These are phyloP conservation scores for Plantago major DNA, from an alignment of 257 asterid species.

Conservation along the genomic window DNA sequence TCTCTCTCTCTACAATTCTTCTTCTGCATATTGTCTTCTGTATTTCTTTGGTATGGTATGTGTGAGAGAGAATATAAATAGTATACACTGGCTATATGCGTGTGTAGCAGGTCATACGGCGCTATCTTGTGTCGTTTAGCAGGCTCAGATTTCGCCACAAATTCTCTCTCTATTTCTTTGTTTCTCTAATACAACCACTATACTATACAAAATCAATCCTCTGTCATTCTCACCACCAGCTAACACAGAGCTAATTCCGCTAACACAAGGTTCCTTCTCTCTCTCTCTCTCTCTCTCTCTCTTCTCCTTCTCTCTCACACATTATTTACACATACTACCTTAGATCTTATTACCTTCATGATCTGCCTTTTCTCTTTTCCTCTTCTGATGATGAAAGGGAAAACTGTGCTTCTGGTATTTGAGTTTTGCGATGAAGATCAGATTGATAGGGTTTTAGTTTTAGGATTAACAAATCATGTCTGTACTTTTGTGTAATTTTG, in stretches of 20 bases:
- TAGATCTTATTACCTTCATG: conserved; percentile 18
- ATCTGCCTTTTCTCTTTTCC: not conserved
- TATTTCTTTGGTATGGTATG: not conserved
- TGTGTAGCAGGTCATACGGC: conserved; percentile 30
- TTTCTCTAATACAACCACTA: not conserved
- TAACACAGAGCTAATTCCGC: too few relatives aligned
- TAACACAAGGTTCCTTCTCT: conserved; percentile 1
- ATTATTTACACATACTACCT: not conserved
- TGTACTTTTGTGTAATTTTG: not conserved
- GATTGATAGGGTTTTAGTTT: not conserved
- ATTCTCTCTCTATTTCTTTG: not conserved
- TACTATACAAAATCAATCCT: conserved; percentile 1
- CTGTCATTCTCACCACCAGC: too few relatives aligned
- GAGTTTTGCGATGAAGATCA: conserved; percentile 1
- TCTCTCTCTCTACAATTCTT: conserved; percentile 18
- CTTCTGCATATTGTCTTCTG: too few relatives aligned
- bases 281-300: conserved; percentile 2
- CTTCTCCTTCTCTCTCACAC: not conserved
- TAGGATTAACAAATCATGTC: conserved; percentile 3
- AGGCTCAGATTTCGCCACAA: conserved; percentile 29
- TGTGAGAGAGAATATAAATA: not conserved
- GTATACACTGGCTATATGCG: not conserved
- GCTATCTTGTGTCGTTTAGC: conserved; percentile 32
- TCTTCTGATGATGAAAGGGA: too few relatives aligned
- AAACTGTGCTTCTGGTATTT: not conserved